Base-by-base conservation (phyloP, 176 grass and related monocot genomes). In the Secale cereale region DNA sequence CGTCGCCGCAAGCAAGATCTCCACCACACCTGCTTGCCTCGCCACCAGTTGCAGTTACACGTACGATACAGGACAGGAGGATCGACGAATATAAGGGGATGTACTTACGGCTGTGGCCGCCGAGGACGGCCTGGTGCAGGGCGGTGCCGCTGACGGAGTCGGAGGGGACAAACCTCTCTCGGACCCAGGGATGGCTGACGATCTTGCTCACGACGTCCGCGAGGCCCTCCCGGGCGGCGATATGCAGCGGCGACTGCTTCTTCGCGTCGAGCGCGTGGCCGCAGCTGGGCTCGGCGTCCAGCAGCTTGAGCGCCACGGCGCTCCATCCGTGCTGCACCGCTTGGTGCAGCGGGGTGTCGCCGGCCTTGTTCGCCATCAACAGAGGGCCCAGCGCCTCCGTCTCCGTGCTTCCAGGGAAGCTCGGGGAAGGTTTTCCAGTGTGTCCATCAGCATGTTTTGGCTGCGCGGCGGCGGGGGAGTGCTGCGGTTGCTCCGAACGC, bases 51-150 rank as follows among this genome's bases (percentile, higher is more conserved):
- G 17, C 2, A 52, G 48, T 52, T 52, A 52, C 48, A 52, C 10
- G 40, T 11, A 41, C 14, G 13, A 17, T 19, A 52, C 48, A 52
- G 48, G 6, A 50, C 46, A 17, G 1, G 46, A 17, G 1, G 46
- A 50, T 50, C 46, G 14, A 52, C 16, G 16, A 19, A 52, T 2
- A 6, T 19, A 52, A n/a, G 29, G 29, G 16, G 41, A 50, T 7
- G 10, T 39, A 59, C 86, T 84, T 89, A 91, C 90, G 41, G 82
- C 36, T 88, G 78, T 92, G 85, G n/a, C 90, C 85, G 37, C 93
- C 87, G 72, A 94, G 82, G 66, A 95, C 88, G 48, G 90, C 90
- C 82, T 92, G 88, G 63, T 92, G 93, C 35, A 95, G 78, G 5
- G 85, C 68, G 9, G 93, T 86, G 59, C 90, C 93, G 3, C 87